Evolutionary conservation across 1,139 yeast species (phyloP), one percentile per base, ranked within the genome.

Genomic region (Saccharomyces uvarum): DNA sequence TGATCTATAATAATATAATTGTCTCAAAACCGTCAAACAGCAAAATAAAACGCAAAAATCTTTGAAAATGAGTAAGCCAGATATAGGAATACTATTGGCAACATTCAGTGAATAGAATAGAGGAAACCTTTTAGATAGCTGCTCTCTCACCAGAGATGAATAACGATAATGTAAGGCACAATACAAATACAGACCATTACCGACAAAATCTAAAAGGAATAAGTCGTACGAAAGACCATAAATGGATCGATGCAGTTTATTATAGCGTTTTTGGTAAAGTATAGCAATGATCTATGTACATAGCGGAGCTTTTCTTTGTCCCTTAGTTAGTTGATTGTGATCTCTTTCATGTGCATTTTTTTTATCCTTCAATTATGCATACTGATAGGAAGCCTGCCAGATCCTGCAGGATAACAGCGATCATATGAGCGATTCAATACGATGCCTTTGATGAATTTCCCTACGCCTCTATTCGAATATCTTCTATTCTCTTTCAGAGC

Each of bases 151-250:
- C 41, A 59, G 50, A 1, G 61, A 56, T 9, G 69, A 65, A 51
- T 60, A 61, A 46, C 53, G 55, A 53, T 66, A 68, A 47, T 63
- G 59, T 2, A 66, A 28, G 4, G 64, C 55, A 19, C 63, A 56
- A 54, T 64, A 66, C 1, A 67, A 31, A 6, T 60, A 56, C 9
- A 63, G 49, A 0, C 56, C 27, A 27, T 58, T 53, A 13, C 60
- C 56, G 2, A 57, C 16, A 13, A 61, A 31, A 19, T 59, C 61
- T 5, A 67, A 54, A 33, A 60, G 48, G 28, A 62, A 59, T n/a
- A 62, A 47, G 51, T 69, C 73, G 52, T 63, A 65, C 1, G 73
- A 70, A 4, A 67, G 55, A 0, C 72, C 73, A 56, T 67, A 68
- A 2, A 70, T 54, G 2, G 73, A 67, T 41, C 60, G 61, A 52